Evolutionary conservation across 2,329 filamentous ascomycete species (phyloP).

Genomic region (Pseudocercospora fuligena): DNA sequence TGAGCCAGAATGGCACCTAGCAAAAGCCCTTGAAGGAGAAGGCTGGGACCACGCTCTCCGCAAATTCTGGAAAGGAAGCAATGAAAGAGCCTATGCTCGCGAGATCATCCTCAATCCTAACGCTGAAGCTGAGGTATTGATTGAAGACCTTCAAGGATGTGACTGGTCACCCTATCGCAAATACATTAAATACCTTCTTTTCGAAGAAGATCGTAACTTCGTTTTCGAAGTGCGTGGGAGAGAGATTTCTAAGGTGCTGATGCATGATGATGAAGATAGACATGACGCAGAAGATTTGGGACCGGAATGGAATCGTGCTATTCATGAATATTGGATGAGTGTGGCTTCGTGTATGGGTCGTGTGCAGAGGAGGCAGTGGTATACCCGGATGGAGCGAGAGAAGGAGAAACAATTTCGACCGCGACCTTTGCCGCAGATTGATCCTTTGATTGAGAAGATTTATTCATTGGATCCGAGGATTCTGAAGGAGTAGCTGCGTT

Average conservation of each 20-base stretch:
- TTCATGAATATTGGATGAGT: neutral
- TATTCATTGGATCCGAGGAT: neutral
- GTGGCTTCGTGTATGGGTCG: neutral
- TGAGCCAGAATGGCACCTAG: neutral
- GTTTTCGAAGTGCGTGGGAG: neutral
- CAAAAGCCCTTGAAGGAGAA: neutral
- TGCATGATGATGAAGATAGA: neutral
- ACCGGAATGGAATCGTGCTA: neutral
- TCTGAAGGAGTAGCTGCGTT: neutral
- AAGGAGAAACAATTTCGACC: neutral
- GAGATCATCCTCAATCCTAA: neutral
- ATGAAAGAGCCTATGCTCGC: neutral
- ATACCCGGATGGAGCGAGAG: neutral
- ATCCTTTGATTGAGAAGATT: neutral
- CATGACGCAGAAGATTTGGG: neutral
- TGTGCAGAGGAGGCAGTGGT: neutral
- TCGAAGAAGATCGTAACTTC: neutral
- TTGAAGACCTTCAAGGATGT: neutral
- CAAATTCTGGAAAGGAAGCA: conserved; percentile 4
- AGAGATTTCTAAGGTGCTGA: neutral
- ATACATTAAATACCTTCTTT: neutral
- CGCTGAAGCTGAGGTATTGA: neutral
- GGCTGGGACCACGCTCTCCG: neutral
- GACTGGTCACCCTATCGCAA: conserved; percentile 8
- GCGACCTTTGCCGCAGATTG: neutral